These are phyloP conservation scores for Obelidium mucronatum DNA, from an alignment of 192 early-diverging fungal genomes.

Conservation along the genomic window DNA sequence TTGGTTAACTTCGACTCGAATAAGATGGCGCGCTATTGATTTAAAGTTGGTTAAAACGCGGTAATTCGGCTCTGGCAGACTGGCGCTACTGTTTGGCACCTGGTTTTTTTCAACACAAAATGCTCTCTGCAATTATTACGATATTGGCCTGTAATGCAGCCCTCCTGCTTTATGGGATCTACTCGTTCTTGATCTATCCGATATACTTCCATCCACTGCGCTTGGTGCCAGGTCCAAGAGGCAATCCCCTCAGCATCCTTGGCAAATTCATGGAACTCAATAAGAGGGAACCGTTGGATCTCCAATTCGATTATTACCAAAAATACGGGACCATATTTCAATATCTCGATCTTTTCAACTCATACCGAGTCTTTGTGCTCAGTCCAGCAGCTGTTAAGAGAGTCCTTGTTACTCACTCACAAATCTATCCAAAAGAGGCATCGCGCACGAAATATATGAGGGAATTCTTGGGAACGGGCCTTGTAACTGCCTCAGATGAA, in stretches of 20 bases:
- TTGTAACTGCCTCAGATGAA: neutral
- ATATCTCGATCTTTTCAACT: neutral
- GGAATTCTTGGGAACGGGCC: neutral
- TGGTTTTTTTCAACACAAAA: too few relatives aligned
- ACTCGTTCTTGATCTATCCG: neutral
- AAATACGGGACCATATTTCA: neutral
- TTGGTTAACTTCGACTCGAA: too few relatives aligned
- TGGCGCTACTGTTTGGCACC: too few relatives aligned
- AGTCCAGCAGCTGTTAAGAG: neutral
- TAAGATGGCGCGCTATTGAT: too few relatives aligned
- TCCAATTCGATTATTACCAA: neutral
- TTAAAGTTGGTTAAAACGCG: too few relatives aligned
- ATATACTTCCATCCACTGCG: neutral
- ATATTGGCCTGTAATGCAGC: too few relatives aligned
- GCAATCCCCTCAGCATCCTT: neutral
- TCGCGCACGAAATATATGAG: neutral
- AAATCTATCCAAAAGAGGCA: neutral
- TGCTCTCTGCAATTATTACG: too few relatives aligned
- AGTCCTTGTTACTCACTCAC: neutral
- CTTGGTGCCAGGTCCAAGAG: neutral
- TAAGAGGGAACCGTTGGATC: neutral
- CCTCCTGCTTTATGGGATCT: neutral
- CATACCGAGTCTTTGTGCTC: neutral
- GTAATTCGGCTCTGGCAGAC: too few relatives aligned
- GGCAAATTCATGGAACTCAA: neutral